Evolutionary conservation across 306 rosid genomes (phyloP).

Genomic region (Castanea crenata): DNA sequence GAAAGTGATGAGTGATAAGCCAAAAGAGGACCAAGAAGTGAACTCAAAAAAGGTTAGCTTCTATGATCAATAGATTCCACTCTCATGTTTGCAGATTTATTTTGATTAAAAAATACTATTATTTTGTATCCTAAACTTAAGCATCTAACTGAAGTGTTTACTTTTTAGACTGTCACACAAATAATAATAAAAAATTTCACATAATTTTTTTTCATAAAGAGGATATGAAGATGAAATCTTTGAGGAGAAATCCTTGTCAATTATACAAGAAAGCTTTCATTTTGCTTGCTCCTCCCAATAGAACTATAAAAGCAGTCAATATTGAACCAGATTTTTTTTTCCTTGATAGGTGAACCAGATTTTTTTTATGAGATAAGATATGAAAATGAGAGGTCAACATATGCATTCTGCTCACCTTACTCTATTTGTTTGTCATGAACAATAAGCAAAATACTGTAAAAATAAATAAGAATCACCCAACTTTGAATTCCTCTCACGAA

Average conservation of each 20-base stretch:
- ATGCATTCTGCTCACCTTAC: not conserved
- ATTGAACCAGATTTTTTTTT: not conserved
- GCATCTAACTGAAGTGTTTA: not conserved
- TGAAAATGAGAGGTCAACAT: not conserved
- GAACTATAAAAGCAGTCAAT: not conserved
- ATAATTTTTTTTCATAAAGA: not conserved
- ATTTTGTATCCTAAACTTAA: not conserved
- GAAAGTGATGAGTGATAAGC: too few relatives aligned
- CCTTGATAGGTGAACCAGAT: too few relatives aligned
- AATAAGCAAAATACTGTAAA: not conserved
- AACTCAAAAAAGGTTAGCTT: too few relatives aligned
- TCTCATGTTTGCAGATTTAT: too few relatives aligned
- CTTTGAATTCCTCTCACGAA: not conserved
- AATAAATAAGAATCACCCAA: not conserved
- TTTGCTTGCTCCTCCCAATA: not conserved
- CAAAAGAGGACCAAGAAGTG: too few relatives aligned
- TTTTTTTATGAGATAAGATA: not conserved
- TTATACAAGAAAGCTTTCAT: not conserved
- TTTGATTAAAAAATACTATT: too few relatives aligned
- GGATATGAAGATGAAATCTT: not conserved
- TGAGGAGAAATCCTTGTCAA: not conserved
- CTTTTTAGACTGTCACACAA: not conserved
- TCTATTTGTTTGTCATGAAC: not conserved
- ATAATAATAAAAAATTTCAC: not conserved
- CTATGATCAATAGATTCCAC: too few relatives aligned